phyloP scores from a whole-genome alignment of 768 basidiomycete genomes.

The Tricholoma hemisulphureum region DNA sequence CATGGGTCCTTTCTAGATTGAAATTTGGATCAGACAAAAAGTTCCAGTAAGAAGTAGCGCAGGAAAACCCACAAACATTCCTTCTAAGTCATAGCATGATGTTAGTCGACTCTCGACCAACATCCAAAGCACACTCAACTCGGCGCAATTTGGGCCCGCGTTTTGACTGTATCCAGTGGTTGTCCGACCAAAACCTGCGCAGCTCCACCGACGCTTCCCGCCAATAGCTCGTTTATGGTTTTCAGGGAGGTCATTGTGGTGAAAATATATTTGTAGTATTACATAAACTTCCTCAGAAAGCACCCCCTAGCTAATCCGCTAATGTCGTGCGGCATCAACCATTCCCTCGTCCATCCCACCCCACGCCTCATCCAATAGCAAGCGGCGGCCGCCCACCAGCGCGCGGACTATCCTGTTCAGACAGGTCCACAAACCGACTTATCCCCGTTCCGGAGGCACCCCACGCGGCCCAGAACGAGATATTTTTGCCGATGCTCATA shows the following conservation, averaged over 20 bases:
- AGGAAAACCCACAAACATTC: conserved; percentile 74
- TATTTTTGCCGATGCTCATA: no score
- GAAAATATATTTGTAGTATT: no score
- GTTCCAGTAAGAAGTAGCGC: background rate
- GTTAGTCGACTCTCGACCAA: conserved; percentile 1
- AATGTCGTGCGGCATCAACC: no score
- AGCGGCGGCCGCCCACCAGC: no score
- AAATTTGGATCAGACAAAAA: background rate
- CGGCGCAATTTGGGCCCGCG: conserved; percentile 82
- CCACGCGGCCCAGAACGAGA: no score
- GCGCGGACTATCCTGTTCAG: no score
- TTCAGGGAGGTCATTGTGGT: conserved; percentile 32
- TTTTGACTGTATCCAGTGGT: conserved; percentile 86
- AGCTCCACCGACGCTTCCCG: conserved; percentile 90
- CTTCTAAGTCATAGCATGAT: conserved; percentile 45
- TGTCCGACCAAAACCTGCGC: conserved; percentile 95
- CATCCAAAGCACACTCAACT: conserved; percentile 45
- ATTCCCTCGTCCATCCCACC: no score
- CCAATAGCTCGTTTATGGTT: conserved; percentile 78
- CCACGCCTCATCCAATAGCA: no score
- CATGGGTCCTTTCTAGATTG: conserved; percentile 81
- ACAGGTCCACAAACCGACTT: no score
- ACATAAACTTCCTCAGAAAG: no score
- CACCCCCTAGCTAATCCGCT: no score
- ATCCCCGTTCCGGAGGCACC: no score